phyloP scores from a whole-genome alignment of 176 grass and related monocot genomes.

The Cymbopogon citratus region DNA sequence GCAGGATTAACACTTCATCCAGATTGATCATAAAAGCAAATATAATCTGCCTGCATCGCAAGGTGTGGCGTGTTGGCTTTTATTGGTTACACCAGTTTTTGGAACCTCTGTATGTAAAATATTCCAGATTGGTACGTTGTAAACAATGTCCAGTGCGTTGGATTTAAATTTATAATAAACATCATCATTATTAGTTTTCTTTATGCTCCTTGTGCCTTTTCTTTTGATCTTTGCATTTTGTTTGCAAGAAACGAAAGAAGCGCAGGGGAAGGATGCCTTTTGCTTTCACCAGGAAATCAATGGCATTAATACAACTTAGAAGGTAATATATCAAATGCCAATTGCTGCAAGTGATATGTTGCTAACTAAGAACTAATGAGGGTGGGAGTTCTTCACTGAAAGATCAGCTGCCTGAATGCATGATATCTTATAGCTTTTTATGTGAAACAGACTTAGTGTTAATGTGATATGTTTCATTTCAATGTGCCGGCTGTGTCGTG shows the following conservation, averaged over 20 bases:
- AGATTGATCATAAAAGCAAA: conserved; percentile 57
- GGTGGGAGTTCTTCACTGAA: neutral
- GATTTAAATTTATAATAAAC: conserved; percentile 56
- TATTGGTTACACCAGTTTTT: conserved; percentile 60
- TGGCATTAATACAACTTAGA: conserved; percentile 41
- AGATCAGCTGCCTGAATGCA: neutral
- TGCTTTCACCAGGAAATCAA: conserved; percentile 47
- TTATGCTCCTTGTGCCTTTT: conserved; percentile 45
- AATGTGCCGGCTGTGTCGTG: neutral
- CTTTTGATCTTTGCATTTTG: conserved; percentile 96
- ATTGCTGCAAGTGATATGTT: conserved; percentile 30
- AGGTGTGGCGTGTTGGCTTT: conserved; percentile 66
- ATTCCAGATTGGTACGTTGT: conserved; percentile 57
- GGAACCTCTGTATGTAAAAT: conserved; percentile 75
- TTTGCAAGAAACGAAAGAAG: conserved; percentile 92
- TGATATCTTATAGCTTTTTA: neutral
- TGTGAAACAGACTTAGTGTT: neutral
- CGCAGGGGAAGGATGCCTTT: conserved; percentile 59
- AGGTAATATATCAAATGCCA: conserved; percentile 45
- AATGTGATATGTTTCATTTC: neutral
- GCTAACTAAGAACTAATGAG: conserved; percentile 23
- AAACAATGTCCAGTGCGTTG: conserved; percentile 46
- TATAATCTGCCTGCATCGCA: conserved; percentile 46
- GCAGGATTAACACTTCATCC: conserved; percentile 52
- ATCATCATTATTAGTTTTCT: conserved; percentile 22